These are phyloP conservation scores for Coemansia aciculifera DNA, from an alignment of 192 early-diverging fungal genomes.

Conservation along the genomic window DNA sequence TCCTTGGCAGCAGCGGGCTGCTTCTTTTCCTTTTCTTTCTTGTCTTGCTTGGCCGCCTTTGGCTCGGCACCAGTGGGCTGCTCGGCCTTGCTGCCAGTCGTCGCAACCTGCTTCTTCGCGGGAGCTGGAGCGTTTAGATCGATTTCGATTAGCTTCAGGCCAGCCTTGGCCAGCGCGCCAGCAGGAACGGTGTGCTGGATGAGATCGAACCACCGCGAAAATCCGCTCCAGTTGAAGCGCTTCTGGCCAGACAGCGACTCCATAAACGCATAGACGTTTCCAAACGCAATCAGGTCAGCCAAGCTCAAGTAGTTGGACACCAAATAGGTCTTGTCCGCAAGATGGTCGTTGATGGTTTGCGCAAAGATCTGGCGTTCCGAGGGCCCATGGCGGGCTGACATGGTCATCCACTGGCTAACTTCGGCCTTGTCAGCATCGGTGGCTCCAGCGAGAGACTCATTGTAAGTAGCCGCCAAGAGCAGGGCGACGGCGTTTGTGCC, in stretches of 20 bases:
- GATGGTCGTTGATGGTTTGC: slow-evolving; percentile 62
- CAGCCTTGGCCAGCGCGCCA: slow-evolving; percentile 44
- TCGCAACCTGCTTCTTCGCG: slow-evolving; percentile 54
- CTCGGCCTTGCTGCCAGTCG: slow-evolving; percentile 26
- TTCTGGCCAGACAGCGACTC: slow-evolving; percentile 58
- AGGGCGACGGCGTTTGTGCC: slow-evolving; percentile 51
- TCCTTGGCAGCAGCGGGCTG: slow-evolving; percentile 47
- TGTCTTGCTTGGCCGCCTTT: slow-evolving; percentile 42
- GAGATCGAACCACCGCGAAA: slow-evolving; percentile 78
- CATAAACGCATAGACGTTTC: slow-evolving; percentile 62
- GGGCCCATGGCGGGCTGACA: slow-evolving; percentile 49
- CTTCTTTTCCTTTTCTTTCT: slow-evolving; percentile 62
- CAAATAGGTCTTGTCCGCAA: slow-evolving; percentile 67
- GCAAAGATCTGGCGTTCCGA: slow-evolving; percentile 50
- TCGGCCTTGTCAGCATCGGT: slow-evolving; percentile 43
- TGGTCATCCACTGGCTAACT: slow-evolving; percentile 57
- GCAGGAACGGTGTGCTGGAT: slow-evolving; percentile 67
- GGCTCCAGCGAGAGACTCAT: slow-evolving; percentile 36
- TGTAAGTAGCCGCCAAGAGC: slow-evolving; percentile 43
- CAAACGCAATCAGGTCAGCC: slow-evolving; percentile 69
- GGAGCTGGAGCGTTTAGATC: slow-evolving; percentile 56
- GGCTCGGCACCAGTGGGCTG: slow-evolving; percentile 23
- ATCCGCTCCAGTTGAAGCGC: slow-evolving; percentile 60
- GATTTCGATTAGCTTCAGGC: slow-evolving; percentile 55
- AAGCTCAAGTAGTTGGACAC: slow-evolving; percentile 64